These are phyloP conservation scores for Penicillium coffeae DNA, from an alignment of 495 filamentous ascomycete species.

Conservation along the genomic window DNA sequence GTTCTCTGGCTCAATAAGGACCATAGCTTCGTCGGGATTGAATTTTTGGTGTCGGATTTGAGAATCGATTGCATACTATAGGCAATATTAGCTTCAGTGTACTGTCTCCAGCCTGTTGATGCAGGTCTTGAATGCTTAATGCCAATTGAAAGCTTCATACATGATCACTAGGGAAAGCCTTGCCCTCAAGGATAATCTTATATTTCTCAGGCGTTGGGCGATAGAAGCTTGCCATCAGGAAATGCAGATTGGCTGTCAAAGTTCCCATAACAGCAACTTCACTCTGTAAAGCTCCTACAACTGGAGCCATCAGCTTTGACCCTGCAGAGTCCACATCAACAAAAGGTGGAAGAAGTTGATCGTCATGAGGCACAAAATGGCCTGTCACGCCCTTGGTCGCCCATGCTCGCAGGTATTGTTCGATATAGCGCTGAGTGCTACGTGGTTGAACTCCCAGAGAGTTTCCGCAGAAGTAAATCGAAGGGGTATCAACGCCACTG, in stretches of 20 bases:
- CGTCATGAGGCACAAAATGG: constrained; percentile 80
- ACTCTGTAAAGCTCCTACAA: constrained; percentile 74
- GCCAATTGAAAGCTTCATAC: constrained; percentile 35
- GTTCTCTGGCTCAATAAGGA: constrained; percentile 66
- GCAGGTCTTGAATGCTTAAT: no score
- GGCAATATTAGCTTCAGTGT: constrained; percentile 2
- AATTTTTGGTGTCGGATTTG: constrained; percentile 79
- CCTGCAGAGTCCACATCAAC: constrained; percentile 72
- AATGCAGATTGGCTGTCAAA: constrained; percentile 85
- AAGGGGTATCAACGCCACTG: constrained; percentile 39
- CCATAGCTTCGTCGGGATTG: constrained; percentile 63
- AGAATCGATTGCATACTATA: constrained; percentile 82
- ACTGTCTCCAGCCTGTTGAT: no score
- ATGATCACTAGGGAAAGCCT: constrained; percentile 94
- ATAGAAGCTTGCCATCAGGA: constrained; percentile 92
- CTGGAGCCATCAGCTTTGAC: constrained; percentile 67
- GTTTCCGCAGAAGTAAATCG: constrained; percentile 94
- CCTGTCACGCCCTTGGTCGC: constrained; percentile 89
- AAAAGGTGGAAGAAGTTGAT: constrained; percentile 73
- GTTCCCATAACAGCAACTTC: constrained; percentile 96
- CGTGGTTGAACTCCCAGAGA: constrained; percentile 88
- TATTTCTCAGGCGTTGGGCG: constrained; percentile 67
- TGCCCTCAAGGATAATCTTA: constrained; percentile 90
- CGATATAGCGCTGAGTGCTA: constrained; percentile 63
- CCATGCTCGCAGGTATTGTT: constrained; percentile 80